Percentiles rank a stretch among this genome's conserved stretches.
Conservation (phyloP, 2,329 filamentous ascomycete genomes). For the Emericellopsis atlantica region DNA sequence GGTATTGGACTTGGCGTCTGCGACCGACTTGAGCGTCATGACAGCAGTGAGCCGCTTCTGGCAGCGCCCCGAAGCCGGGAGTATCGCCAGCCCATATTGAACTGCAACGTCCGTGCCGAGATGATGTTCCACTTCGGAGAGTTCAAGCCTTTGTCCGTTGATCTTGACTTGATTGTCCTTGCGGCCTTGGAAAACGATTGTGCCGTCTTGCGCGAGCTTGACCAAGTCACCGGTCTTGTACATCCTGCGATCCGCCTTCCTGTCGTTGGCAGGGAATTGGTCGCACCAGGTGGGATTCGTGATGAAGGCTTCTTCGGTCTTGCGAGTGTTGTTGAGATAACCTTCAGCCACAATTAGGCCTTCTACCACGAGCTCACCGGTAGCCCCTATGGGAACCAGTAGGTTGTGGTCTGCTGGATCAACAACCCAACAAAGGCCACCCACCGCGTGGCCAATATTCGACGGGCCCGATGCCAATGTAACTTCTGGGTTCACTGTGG, state of each 20-base stretch:
- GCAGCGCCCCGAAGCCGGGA: conserved; percentile 5
- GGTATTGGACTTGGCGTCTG: neutral
- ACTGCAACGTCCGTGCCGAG: conserved; percentile 1
- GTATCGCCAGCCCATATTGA: conserved; percentile 2
- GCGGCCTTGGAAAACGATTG: conserved; percentile 24
- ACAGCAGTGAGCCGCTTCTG: conserved; percentile 1
- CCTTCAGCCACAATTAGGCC: conserved; percentile 11
- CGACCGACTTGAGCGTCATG: conserved; percentile 1
- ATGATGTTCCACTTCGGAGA: conserved; percentile 17
- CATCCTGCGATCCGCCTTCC: conserved; percentile 4
- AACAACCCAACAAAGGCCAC: neutral
- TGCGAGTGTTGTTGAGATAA: conserved; percentile 9
- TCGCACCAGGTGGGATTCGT: conserved; percentile 15
- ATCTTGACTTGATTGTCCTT: conserved; percentile 19
- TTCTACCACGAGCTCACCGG: conserved; percentile 15
- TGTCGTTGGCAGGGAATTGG: neutral
- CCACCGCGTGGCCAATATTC: conserved; percentile 2
- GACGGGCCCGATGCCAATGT: neutral
- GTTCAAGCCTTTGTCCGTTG: conserved; percentile 18
- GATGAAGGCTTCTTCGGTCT: conserved; percentile 17
- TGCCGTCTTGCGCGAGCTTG: conserved; percentile 24
- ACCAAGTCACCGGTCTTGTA: conserved; percentile 36
- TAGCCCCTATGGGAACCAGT: conserved; percentile 8
- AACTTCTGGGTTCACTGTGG: conserved; percentile 1
- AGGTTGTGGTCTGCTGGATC: neutral